A percentile compares a stretch with the other conserved stretches of the same genome.
Conservation (phyloP, 352 stramenopile species). For the Phytophthora agathidicida region DNA sequence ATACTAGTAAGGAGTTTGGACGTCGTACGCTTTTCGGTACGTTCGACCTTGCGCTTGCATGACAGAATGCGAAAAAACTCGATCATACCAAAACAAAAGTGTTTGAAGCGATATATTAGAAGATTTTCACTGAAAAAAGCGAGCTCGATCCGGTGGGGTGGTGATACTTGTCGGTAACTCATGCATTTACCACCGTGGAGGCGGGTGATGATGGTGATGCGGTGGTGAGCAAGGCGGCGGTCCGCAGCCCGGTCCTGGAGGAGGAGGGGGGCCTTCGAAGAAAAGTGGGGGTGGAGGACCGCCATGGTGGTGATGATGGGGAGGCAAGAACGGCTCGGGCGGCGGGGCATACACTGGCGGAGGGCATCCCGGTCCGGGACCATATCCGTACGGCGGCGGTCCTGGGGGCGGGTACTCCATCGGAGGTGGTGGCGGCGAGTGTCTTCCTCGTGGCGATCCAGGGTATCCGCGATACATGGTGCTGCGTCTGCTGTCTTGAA, state of each 20-base stretch:
- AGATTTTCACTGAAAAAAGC: neutral
- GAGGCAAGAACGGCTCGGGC: neutral
- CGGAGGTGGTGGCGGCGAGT: constrained; percentile 14
- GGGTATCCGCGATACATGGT: constrained; percentile 14
- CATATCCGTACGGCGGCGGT: constrained; percentile 17
- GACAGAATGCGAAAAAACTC: too few relatives aligned
- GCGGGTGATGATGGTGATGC: constrained; percentile 18
- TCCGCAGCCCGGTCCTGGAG: neutral
- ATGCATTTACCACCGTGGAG: constrained; percentile 14
- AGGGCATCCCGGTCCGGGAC: constrained; percentile 1
- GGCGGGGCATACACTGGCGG: constrained; percentile 12
- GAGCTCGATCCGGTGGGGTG: too few relatives aligned
- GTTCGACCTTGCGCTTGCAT: too few relatives aligned
- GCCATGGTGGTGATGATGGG: constrained; percentile 14
- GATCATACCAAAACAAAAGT: too few relatives aligned
- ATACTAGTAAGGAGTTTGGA: too few relatives aligned
- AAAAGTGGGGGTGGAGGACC: constrained; percentile 5
- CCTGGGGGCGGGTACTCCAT: constrained; percentile 6
- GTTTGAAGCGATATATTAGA: neutral
- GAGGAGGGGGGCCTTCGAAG: constrained; percentile 13
- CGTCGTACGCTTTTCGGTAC: too few relatives aligned
- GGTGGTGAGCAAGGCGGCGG: constrained; percentile 15
- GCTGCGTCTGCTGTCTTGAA: neutral
- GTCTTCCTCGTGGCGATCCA: constrained; percentile 18
- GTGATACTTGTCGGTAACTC: neutral